phyloP scores from a whole-genome alignment of 2,329 filamentous ascomycete genomes.

The Ophiostoma novo-ulmi region DNA sequence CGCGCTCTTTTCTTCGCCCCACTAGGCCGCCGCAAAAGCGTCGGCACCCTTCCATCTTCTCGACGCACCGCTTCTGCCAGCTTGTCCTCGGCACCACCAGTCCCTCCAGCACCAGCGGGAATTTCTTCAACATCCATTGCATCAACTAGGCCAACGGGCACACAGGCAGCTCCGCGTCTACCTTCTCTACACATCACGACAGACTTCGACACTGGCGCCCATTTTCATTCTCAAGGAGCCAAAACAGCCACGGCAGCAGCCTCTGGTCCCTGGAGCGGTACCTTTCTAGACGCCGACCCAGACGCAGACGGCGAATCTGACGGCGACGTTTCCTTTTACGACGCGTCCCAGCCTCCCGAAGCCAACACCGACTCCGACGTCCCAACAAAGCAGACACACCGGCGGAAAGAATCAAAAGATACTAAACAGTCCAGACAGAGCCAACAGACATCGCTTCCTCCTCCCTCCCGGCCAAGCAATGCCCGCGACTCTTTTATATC shows the following conservation, averaged over 20 bases:
- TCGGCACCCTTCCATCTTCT: conserved; percentile 17
- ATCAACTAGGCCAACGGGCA: neutral
- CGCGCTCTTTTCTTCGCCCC: conserved; percentile 17
- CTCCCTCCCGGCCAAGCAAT: conserved; percentile 27
- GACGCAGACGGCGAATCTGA: conserved; percentile 19
- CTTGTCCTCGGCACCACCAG: neutral
- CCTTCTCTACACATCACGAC: neutral
- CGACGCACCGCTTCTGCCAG: conserved; percentile 13
- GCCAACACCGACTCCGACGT: neutral
- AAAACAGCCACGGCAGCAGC: conserved; percentile 1
- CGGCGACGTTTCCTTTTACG: conserved; percentile 14
- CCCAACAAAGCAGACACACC: neutral
- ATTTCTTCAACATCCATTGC: neutral
- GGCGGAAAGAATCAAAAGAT: neutral
- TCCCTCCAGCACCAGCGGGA: neutral
- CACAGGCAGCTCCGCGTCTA: neutral
- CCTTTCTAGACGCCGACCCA: conserved; percentile 26
- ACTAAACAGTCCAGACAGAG: neutral
- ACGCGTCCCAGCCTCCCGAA: conserved; percentile 7
- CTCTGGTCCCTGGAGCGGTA: conserved; percentile 24
- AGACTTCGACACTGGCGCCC: neutral
- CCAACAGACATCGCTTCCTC: conserved; percentile 18
- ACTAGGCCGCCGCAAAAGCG: conserved; percentile 24
- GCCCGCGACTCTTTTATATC: conserved; percentile 47
- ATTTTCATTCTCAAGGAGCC: neutral